A percentile compares a stretch with the other conserved stretches of the same genome.
Evolutionary conservation across 352 stramenopile species (phyloP).

Genomic region (Pythium plurisporium): DNA sequence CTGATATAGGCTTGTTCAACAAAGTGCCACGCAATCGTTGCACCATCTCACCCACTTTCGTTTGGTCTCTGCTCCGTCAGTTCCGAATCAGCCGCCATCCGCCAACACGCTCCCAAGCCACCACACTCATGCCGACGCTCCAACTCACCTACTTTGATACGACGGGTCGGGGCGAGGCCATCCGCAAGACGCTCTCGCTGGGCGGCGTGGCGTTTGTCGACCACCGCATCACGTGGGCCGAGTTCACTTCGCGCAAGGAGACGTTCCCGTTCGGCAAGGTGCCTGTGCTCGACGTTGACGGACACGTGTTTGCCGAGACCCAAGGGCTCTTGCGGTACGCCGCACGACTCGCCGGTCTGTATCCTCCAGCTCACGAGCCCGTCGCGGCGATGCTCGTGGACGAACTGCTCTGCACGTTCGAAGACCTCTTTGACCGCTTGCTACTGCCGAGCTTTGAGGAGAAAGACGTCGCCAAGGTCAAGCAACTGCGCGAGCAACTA

Average conservation of each 20-base stretch:
- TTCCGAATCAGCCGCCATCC: not conserved
- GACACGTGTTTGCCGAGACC: constrained; percentile 21
- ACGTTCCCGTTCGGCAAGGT: constrained; percentile 26
- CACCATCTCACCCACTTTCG: no score
- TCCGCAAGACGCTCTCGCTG: constrained; percentile 23
- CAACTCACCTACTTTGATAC: constrained; percentile 35
- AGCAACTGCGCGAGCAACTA: constrained; percentile 17
- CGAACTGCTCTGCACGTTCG: constrained; percentile 28
- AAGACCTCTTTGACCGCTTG: constrained; percentile 22
- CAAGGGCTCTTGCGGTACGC: constrained; percentile 31
- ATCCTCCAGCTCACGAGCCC: constrained; percentile 28
- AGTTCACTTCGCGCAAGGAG: constrained; percentile 26
- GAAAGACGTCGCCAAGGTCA: constrained; percentile 10
- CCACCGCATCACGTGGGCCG: constrained; percentile 19
- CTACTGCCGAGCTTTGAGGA: constrained; percentile 21
- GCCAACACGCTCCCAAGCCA: not conserved
- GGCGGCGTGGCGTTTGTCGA: constrained; percentile 33
- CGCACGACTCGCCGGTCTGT: constrained; percentile 23
- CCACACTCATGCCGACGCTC: not conserved
- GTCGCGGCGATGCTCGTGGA: constrained; percentile 24
- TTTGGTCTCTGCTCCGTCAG: no score
- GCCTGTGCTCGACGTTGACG: constrained; percentile 26
- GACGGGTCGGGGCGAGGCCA: constrained; percentile 18
- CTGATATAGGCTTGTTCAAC: no score
- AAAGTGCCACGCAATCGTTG: no score